Conservation (phyloP, 306 rosid genomes). For the Inga oerstediana region DNA sequence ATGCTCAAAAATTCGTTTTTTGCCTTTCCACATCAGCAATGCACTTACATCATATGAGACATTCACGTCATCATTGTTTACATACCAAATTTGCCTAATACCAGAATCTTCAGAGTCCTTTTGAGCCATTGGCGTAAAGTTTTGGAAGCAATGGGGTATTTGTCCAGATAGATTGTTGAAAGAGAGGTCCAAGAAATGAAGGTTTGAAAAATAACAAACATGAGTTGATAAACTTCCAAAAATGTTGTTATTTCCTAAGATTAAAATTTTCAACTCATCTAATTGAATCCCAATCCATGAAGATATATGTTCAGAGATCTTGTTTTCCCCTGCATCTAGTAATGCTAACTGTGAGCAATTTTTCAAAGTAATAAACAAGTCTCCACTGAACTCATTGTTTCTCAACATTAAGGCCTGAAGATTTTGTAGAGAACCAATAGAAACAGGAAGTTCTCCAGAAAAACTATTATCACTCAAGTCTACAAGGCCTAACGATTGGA, state of each 20-base stretch:
- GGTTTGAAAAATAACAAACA: neutral
- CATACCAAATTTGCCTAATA: no score
- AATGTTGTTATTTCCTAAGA: constrained; percentile 6
- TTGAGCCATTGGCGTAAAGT: neutral
- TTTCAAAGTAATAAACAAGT: neutral
- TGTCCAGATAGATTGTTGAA: neutral
- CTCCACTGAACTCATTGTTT: constrained; percentile 12
- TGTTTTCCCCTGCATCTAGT: constrained; percentile 17
- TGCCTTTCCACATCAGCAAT: constrained; percentile 34
- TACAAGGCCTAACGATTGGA: neutral
- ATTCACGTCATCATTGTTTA: accelerated
- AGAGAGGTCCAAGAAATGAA: neutral
- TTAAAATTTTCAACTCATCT: neutral
- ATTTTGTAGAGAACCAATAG: neutral
- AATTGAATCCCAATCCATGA: neutral
- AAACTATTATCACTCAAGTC: constrained; percentile 17
- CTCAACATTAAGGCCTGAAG: neutral
- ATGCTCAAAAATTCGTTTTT: neutral
- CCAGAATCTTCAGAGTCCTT: no score
- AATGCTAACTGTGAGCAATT: neutral
- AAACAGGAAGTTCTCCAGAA: neutral
- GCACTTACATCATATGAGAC: neutral
- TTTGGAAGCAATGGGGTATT: constrained; percentile 19
- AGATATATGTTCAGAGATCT: neutral
- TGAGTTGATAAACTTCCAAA: neutral